These are phyloP conservation scores for Solanum okadae DNA, from an alignment of 257 asterid genomes.

Conservation along the genomic window DNA sequence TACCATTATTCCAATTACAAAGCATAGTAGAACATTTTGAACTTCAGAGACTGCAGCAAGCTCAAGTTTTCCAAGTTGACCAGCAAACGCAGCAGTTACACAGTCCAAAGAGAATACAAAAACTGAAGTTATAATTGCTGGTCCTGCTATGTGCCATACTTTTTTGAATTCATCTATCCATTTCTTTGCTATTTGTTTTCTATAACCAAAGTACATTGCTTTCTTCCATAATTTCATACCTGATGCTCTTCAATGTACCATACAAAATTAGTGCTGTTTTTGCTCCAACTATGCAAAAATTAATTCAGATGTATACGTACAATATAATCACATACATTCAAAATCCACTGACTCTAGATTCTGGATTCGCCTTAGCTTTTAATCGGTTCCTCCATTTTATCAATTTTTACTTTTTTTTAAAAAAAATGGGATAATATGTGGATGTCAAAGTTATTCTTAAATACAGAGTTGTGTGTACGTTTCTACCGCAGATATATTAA, in stretches of 20 bases:
- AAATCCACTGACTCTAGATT: background rate
- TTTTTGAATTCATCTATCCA: slow-evolving; percentile 16
- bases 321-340: background rate
- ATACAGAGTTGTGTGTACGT: background rate
- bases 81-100: slow-evolving; percentile 20
- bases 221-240: background rate
- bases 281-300: background rate
- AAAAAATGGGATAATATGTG: background rate
- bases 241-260: background rate
- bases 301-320: background rate
- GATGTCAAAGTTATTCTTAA: background rate
- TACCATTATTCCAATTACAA: slow-evolving; percentile 25
- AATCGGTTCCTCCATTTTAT: background rate
- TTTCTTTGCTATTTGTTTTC: background rate
- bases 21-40: slow-evolving; percentile 17
- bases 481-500: background rate
- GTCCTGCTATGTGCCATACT: slow-evolving; percentile 22
- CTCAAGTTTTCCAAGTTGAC: slow-evolving; percentile 19
- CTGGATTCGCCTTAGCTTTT: background rate
- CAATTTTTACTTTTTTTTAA: background rate
- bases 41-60: slow-evolving; percentile 29
- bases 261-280: background rate
- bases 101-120: slow-evolving; percentile 15
- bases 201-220: background rate
- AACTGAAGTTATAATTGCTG: slow-evolving; percentile 21